Base-by-base conservation (phyloP, 495 filamentous ascomycete genomes). In the Xylaria palmicola region DNA sequence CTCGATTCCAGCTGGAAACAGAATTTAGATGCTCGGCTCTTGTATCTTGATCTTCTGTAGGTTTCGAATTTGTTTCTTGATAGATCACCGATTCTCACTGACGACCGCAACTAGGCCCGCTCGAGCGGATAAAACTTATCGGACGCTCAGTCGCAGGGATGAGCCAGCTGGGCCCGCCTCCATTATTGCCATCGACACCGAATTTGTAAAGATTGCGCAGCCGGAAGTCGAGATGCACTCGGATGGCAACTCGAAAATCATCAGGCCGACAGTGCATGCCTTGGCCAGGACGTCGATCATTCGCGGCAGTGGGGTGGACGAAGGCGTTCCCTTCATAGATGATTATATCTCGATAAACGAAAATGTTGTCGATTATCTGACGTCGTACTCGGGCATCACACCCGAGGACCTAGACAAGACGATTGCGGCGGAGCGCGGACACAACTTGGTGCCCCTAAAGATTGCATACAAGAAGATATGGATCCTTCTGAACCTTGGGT, bases 401-500 rank as follows among this genome's bases (percentile, higher is more conserved):
- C 79, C 87, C 1, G 89, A 87, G 0, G 94, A 99, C 69, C 79
- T 99, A 22, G 90, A 97, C 67, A 83, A 85, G 3, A 78, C 78
- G 30, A 83, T 81, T 7, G 90, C 90, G 15, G 82, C 79, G 37
- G 71, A 72, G 50, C 64, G 62, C 53, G 69, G 69, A 9, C 92
- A 95, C 74, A 88, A 90, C 55, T 82, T 97, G 0, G 90, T 98
- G 7, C 81, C 88, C 9, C 80, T 97, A 29, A 99, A 98, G 72
- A 84, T 86, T 17, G 93, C 92, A 7, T 98, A 98, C 79, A 99
- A 98, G 71, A 96, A 96, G 68, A 86, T 99, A 29, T 99, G 94
- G 94, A 82, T 98, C 12, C 85, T 99, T 7, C 83, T 98, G 8
- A 98, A 99, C 70, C 81, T 97, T 1, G 94, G 95, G 29, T 96